Percentiles rank a stretch among this genome's conserved stretches.
Evolutionary conservation across 331 rosid species (phyloP).

Genomic region (Telfairia occidentalis): DNA sequence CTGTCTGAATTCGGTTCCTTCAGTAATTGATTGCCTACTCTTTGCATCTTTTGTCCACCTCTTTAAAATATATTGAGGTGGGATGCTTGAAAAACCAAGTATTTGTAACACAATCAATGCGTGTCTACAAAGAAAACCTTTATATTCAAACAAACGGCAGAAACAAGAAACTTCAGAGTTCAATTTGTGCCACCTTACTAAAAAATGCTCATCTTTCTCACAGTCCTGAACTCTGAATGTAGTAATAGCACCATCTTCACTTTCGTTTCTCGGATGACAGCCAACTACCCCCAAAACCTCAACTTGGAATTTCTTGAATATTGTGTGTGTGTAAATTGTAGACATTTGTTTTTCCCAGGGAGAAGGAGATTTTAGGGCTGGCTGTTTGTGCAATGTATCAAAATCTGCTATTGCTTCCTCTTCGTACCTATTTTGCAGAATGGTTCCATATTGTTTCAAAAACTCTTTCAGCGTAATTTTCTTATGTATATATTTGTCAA

Average conservation of each 20-base stretch:
- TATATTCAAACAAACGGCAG: slow-evolving; percentile 38
- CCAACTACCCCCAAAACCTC: slow-evolving; percentile 49
- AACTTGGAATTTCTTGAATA: slow-evolving; percentile 37
- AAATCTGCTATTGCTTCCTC: slow-evolving; percentile 49
- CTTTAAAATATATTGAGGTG: slow-evolving; percentile 32
- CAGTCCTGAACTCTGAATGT: slow-evolving; percentile 43
- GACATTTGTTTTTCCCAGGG: slow-evolving; percentile 55
- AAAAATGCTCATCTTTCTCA: slow-evolving; percentile 33
- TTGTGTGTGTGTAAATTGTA: slow-evolving; percentile 35
- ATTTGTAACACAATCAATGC: slow-evolving; percentile 40
- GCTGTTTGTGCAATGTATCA: slow-evolving; percentile 45
- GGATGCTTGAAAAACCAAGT: slow-evolving; percentile 34
- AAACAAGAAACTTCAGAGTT: slow-evolving; percentile 38
- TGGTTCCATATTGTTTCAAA: slow-evolving; percentile 35
- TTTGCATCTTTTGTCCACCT: slow-evolving; percentile 48
- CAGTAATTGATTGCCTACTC: slow-evolving; percentile 18
- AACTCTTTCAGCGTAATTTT: slow-evolving; percentile 42
- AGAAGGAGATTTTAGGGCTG: slow-evolving; percentile 43
- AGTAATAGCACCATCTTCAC: slow-evolving; percentile 27
- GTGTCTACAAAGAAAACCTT: slow-evolving; percentile 43
- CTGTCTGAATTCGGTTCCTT: slow-evolving; percentile 24
- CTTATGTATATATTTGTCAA: slow-evolving; percentile 39
- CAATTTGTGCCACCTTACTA: slow-evolving; percentile 25
- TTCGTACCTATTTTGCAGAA: slow-evolving; percentile 39
- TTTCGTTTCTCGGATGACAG: slow-evolving; percentile 39